These are phyloP conservation scores for Phlyctochytrium arcticum DNA, from an alignment of 192 early-diverging fungal genomes.

Conservation along the genomic window DNA sequence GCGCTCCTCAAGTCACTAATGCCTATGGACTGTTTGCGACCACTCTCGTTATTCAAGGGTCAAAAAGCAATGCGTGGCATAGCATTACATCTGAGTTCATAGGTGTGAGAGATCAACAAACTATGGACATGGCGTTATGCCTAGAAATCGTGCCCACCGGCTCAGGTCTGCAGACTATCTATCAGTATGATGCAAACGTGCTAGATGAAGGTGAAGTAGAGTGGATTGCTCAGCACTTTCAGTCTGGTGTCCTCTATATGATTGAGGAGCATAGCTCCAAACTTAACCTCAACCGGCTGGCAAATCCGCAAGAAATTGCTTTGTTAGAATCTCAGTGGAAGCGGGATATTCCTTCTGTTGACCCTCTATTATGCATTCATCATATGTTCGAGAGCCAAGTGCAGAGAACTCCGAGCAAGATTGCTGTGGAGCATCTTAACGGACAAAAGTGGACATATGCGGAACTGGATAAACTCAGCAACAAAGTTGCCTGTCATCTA, in stretches of 20 bases:
- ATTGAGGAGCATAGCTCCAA: background rate
- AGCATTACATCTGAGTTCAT: background rate
- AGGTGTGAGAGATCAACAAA: background rate
- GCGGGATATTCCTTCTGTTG: background rate
- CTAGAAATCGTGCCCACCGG: background rate
- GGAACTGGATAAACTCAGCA: constrained; percentile 3
- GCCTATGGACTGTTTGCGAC: background rate
- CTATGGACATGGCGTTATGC: background rate
- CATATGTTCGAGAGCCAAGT: constrained; percentile 6
- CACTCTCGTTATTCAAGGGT: constrained; percentile 1
- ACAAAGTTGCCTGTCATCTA: background rate
- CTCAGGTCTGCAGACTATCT: background rate
- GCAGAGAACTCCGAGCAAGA: background rate
- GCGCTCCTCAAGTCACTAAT: background rate
- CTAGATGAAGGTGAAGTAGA: background rate
- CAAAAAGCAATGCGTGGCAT: background rate
- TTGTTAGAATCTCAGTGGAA: background rate
- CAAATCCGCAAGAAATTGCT: background rate
- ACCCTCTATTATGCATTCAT: background rate
- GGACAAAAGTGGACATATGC: background rate
- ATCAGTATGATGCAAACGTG: background rate
- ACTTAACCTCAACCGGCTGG: background rate
- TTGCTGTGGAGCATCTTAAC: constrained; percentile 11
- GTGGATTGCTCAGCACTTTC: background rate
- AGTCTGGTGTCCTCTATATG: background rate